These are phyloP conservation scores for Leonotis leonurus DNA, from an alignment of 257 asterid species.

Conservation along the genomic window DNA sequence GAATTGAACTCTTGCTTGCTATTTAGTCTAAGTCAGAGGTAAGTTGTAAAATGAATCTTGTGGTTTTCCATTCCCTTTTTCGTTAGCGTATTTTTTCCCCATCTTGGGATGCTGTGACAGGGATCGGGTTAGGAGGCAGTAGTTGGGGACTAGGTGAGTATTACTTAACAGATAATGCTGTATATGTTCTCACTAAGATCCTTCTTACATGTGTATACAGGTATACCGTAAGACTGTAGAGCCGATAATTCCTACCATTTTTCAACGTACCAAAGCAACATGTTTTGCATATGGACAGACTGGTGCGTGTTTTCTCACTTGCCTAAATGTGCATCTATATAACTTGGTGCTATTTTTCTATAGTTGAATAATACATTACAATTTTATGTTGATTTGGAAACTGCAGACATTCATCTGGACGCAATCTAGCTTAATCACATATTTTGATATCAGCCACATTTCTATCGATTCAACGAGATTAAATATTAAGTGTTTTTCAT, in stretches of 20 bases:
- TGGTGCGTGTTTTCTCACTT: constrained; percentile 37
- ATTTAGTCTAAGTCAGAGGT: no score
- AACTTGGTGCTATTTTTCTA: background rate
- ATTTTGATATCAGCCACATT: background rate
- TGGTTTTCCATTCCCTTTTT: no score
- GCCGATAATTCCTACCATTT: constrained; percentile 90
- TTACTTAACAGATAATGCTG: no score
- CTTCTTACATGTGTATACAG: constrained; percentile 35
- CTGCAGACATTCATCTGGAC: background rate
- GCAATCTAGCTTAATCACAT: background rate
- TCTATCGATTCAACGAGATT: background rate
- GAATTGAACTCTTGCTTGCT: background rate
- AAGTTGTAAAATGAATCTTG: no score
- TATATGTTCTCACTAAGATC: constrained; percentile 19
- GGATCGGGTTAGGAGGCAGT: no score
- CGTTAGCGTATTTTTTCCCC: no score
- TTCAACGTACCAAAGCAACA: constrained; percentile 95
- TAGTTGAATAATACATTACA: background rate
- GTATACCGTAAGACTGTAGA: constrained; percentile 87
- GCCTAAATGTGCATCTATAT: background rate
- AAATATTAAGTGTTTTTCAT: background rate
- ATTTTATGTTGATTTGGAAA: background rate
- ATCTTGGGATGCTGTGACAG: no score
- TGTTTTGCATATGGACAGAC: constrained; percentile 99
- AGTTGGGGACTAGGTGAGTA: no score